These are phyloP conservation scores for Melampsora americana DNA, from an alignment of 1,284 basidiomycete species.

Conservation along the genomic window DNA sequence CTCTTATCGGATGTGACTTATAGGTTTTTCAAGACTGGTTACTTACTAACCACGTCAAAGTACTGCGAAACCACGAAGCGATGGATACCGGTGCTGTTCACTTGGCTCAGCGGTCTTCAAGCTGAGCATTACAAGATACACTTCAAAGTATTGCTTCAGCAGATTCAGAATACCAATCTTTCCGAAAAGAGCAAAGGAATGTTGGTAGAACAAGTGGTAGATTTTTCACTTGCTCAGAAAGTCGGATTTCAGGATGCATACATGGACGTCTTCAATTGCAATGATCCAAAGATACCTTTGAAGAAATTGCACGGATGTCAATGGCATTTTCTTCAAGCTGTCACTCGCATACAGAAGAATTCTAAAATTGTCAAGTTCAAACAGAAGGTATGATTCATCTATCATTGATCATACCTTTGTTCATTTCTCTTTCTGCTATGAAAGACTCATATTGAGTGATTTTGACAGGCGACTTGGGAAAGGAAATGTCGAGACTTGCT, in stretches of 20 bases:
- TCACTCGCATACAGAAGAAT: background rate
- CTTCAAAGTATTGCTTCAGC: background rate
- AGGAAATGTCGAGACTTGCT: no score
- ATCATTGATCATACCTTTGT: background rate
- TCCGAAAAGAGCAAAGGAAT: background rate
- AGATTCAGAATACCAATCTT: background rate
- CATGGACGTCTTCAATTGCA: conserved; percentile 1
- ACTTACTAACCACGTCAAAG: conserved; percentile 3
- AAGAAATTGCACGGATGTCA: background rate
- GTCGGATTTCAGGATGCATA: background rate
- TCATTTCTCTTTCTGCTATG: background rate
- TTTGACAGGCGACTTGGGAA: no score
- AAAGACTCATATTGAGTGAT: background rate
- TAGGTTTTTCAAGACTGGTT: background rate
- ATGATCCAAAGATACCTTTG: background rate
- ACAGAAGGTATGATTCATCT: background rate
- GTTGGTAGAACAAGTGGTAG: background rate
- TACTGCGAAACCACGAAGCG: background rate
- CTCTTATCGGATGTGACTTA: conserved; percentile 8
- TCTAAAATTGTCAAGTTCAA: background rate
- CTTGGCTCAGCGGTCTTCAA: background rate
- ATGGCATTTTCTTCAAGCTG: background rate
- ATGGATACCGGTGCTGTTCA: conserved; percentile 8
- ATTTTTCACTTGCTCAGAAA: background rate
- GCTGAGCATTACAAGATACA: conserved; percentile 8